Evolutionary conservation across 371 early-diverging fungal species (phyloP), one percentile per base, ranked within the genome.

Genomic region (Smittium mucronatum): DNA sequence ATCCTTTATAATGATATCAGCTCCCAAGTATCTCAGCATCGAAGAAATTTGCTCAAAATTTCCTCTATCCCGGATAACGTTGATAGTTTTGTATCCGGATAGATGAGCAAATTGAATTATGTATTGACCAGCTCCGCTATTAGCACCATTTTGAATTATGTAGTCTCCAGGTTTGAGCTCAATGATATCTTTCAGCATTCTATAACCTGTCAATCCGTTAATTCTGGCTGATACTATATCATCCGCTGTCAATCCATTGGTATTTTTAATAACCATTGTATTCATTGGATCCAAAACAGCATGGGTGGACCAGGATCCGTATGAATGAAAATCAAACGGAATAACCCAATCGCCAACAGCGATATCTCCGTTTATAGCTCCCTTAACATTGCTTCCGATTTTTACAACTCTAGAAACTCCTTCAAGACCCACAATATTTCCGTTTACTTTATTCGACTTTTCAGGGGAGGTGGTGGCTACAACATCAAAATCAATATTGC

Each of bases 151-250:
- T 75, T 98, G 97, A 63, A 98, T 86, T 2, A 98, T 82, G 65
- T 83, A 92, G 73, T 93, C 93, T 57, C 93, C 93, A 80, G 69
- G 74, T 28, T 83, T 70, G 64, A 94, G 75, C 1, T 67, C 28
- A n/a, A 47, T 47, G 5, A 94, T 96, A 74, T 98, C 96, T 15
- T 84, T 80, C 8, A 97, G 76, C 90, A 96, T 88, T 16, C 95
- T 82, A 78, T 92, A 96, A 5, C 96, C 98, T n/a, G 93, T 90
- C 74, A 87, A 87, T 1, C 93, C 91, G 74, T 97, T 96, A n/a
- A 96, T 94, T 11, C 87, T 85, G 28, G 95, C 72, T 0, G 92
- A 90, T 8, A 92, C 91, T 47, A 86, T 81, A 59, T 85, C 83
- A 35, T 89, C 76, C 16, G 81, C 66, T 8, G 86, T 81, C 25